Evolutionary conservation across 2,329 filamentous ascomycete genomes (phyloP), one percentile per base, ranked within the genome.

Genomic region (Aureobasidium sp.): DNA sequence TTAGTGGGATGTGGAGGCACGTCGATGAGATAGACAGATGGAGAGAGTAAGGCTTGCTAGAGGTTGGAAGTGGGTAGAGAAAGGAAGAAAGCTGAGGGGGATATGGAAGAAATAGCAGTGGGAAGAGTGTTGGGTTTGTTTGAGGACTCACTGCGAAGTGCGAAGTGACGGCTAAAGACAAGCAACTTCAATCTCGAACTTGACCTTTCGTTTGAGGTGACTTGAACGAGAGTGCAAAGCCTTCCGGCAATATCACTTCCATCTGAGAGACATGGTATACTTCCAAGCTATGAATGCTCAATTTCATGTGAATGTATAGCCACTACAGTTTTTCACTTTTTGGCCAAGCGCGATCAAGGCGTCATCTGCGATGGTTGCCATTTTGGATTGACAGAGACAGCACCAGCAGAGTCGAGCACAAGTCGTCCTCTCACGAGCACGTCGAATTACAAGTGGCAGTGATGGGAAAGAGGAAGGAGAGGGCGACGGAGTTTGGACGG

Each of bases 401-500:
- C 11, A 2, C 11, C 6, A 9, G 31, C 31, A 34, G 31, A 9
- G 8, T 34, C 31, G 8, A 34, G 31, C 5, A 34, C 5, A 9
- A 41, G 5, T n/a, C 7, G n/a, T 41, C 20, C 39, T 41, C 39
- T 5, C 12, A 17, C 8, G 25, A 5, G 14, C 45, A 29, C 31
- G 4, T n/a, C 12, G 45, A n/a, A 9, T 2, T 14, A 25, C 31
- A 12, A 31, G 20, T 9, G 31, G 17, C n/a, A 15, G 49, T 34
- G 17, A 7, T 5, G 3, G 42, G 2, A n/a, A 6, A 48, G 36
- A 56, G 15, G 27, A 27, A 25, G 29, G 31, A 27, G 22, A n/a
- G 12, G n/a, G 29, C 14, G 37, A 34, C 17, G 55, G 55, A 58
- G 55, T 37, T 58, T 47, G 36, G 31, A 58, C 41, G 53, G 53